These are phyloP conservation scores for Colletotrichum sp. DNA, from an alignment of 2,329 filamentous ascomycete genomes.

Conservation along the genomic window DNA sequence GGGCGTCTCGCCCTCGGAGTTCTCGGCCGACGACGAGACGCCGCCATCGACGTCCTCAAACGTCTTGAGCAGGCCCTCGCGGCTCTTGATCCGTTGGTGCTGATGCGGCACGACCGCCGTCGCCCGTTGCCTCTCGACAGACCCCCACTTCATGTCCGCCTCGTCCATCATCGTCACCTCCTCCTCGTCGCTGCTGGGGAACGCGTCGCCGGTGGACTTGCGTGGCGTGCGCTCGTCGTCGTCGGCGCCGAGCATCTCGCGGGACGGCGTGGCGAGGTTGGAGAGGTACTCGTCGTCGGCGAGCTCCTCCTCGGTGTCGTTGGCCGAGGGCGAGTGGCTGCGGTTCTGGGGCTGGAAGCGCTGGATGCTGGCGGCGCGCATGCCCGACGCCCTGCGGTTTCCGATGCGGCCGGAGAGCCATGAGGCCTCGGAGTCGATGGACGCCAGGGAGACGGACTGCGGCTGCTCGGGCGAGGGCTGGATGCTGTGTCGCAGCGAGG, in stretches of 20 bases:
- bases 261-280: conserved; percentile 19
- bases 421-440: conserved; percentile 92
- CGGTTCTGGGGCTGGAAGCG: conserved; percentile 29
- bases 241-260: conserved; percentile 19
- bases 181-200: conserved; percentile 64
- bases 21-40: conserved; percentile 30
- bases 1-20: conserved; percentile 37
- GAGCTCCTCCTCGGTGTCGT: conserved; percentile 67
- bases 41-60: conserved; percentile 36
- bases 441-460: conserved; percentile 86
- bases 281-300: conserved; percentile 79
- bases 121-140: conserved; percentile 49
- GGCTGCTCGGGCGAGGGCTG: conserved; percentile 57
- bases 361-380: conserved; percentile 45
- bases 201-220: conserved; percentile 55
- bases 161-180: conserved; percentile 40
- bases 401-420: conserved; percentile 84
- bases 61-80: conserved; percentile 54
- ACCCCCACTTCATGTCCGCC: conserved; percentile 57
- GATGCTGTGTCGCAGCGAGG: conserved; percentile 41
- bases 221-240: conserved; percentile 28
- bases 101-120: conserved; percentile 8
- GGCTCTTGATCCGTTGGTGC: conserved; percentile 51
- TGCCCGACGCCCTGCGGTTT: conserved; percentile 50
- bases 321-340: conserved; percentile 35